Conservation (phyloP, 495 filamentous ascomycete species). For the Penicillium fimorum region DNA sequence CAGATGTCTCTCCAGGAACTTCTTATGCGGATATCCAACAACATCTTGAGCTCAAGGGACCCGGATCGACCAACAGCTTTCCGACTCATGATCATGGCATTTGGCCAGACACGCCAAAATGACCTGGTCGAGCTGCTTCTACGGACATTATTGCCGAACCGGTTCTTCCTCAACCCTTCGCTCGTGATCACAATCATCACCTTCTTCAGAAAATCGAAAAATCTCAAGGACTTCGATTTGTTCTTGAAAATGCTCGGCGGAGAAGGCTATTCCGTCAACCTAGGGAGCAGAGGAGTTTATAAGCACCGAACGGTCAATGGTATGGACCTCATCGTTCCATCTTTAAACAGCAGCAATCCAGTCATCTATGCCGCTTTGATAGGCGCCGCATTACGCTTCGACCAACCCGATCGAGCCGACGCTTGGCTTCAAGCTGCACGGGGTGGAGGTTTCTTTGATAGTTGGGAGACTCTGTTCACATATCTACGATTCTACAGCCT, state of each 20-base stretch:
- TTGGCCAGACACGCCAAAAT: slow-evolving; percentile 41
- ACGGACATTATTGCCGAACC: slow-evolving; percentile 40
- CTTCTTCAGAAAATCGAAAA: slow-evolving; percentile 44
- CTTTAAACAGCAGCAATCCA: slow-evolving; percentile 34
- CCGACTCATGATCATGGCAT: slow-evolving; percentile 37
- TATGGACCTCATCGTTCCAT: slow-evolving; percentile 37
- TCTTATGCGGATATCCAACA: slow-evolving; percentile 37
- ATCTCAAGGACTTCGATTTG: slow-evolving; percentile 43
- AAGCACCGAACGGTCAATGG: slow-evolving; percentile 34
- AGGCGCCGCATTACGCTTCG: slow-evolving; percentile 37
- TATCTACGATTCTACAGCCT: slow-evolving; percentile 44
- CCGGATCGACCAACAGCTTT: slow-evolving; percentile 39
- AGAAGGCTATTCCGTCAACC: slow-evolving; percentile 35
- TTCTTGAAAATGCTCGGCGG: slow-evolving; percentile 45
- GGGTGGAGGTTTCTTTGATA: slow-evolving; percentile 40
- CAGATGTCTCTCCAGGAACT: slow-evolving; percentile 39
- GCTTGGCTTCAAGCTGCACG: slow-evolving; percentile 43
- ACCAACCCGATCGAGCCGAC: slow-evolving; percentile 46
- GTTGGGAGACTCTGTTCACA: slow-evolving; percentile 36
- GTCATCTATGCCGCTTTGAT: slow-evolving; percentile 41
- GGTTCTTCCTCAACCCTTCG: slow-evolving; percentile 37
- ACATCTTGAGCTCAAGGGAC: slow-evolving; percentile 33
- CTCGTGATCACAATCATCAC: slow-evolving; percentile 38
- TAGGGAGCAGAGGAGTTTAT: slow-evolving; percentile 28
- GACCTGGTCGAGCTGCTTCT: slow-evolving; percentile 42